Conservation (phyloP, 148 eudicot genomes). For the Camellia sinensis region DNA sequence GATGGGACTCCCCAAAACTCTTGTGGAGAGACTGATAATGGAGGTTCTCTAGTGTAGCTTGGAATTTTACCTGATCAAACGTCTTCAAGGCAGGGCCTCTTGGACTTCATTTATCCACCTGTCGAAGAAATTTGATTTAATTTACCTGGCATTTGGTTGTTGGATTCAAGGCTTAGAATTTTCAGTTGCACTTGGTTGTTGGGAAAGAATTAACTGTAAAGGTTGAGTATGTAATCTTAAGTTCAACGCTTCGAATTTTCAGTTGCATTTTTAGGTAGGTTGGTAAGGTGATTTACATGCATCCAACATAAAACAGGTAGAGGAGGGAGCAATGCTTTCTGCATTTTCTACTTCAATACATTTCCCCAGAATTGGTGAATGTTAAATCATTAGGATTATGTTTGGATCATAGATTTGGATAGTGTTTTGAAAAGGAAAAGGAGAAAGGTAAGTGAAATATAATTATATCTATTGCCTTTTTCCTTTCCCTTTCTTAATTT, state of each 20-base stretch:
- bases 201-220: background rate
- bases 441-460: too few relatives aligned
- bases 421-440: too few relatives aligned
- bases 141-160: background rate
- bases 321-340: background rate
- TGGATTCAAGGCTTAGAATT: background rate
- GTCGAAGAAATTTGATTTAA: background rate
- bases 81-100: too few relatives aligned
- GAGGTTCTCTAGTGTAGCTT: constrained; percentile 42
- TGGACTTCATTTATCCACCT: background rate
- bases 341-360: background rate
- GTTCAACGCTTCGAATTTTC: background rate
- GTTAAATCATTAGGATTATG: background rate
- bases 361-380: background rate
- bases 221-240: background rate
- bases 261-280: background rate
- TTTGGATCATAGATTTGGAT: too few relatives aligned
- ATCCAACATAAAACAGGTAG: background rate
- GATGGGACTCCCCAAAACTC: constrained; percentile 90
- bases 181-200: background rate
- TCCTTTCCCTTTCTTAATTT: too few relatives aligned
- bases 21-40: constrained; percentile 62
- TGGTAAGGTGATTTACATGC: background rate
- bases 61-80: background rate
- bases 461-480: too few relatives aligned